Conservation (phyloP, 1,139 yeast species). For the Trichomonascaceae sp. region DNA sequence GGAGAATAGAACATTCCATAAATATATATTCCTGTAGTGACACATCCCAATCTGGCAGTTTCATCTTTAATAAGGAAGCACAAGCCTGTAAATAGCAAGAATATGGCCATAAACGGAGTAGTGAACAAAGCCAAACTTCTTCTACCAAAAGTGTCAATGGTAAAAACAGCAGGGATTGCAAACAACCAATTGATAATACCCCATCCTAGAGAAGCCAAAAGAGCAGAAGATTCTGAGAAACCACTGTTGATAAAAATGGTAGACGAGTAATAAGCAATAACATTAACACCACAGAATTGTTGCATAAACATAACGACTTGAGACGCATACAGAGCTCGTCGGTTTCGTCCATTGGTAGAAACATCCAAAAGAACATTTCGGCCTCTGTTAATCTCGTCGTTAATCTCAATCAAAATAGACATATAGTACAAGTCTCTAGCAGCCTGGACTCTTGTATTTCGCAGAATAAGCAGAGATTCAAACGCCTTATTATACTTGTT, state of each 20-base stretch:
- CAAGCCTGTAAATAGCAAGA: slow-evolving; percentile 66
- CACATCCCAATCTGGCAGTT: slow-evolving; percentile 55
- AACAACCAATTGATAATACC: slow-evolving; percentile 76
- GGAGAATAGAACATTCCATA: slow-evolving; percentile 72
- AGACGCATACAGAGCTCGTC: slow-evolving; percentile 77
- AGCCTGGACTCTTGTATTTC: slow-evolving; percentile 53
- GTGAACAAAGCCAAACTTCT: slow-evolving; percentile 62
- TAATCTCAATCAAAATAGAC: slow-evolving; percentile 58
- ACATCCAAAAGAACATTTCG: slow-evolving; percentile 41
- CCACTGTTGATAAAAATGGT: slow-evolving; percentile 66
- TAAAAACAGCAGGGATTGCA: slow-evolving; percentile 78
- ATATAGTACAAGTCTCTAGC: slow-evolving; percentile 76
- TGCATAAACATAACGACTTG: slow-evolving; percentile 86
- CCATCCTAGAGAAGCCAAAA: slow-evolving; percentile 80
- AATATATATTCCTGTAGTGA: slow-evolving; percentile 66
- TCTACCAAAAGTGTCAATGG: slow-evolving; percentile 77
- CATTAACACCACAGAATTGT: slow-evolving; percentile 89
- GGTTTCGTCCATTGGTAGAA: slow-evolving; percentile 63
- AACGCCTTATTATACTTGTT: slow-evolving; percentile 53
- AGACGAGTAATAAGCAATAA: slow-evolving; percentile 62
- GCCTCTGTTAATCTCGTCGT: slow-evolving; percentile 45
- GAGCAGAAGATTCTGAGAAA: slow-evolving; percentile 53
- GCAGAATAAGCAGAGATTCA: slow-evolving; percentile 44
- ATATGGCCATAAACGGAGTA: slow-evolving; percentile 67
- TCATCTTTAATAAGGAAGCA: slow-evolving; percentile 61